A percentile compares a stretch with the other conserved stretches of the same genome.
These are phyloP conservation scores for Aspergillus sp. DNA, from an alignment of 2,329 filamentous ascomycete genomes.

Conservation along the genomic window DNA sequence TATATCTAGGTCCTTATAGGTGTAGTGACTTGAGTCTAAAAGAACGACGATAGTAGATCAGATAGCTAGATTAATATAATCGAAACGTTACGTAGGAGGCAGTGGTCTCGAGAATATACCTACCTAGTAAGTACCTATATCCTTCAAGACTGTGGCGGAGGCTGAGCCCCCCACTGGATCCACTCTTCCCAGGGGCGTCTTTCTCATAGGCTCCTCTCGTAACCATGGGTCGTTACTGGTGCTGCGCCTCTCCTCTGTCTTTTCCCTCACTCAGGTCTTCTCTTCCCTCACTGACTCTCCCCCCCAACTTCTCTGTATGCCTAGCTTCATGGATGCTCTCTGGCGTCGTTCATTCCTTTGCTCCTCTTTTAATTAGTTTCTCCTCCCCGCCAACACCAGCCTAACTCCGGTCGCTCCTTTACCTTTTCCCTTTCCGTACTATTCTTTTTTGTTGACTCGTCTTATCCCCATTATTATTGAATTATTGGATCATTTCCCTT, in stretches of 20 bases:
- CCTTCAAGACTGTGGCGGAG: conserved; percentile 12
- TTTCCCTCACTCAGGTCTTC: not conserved
- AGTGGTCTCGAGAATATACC: too few species aligned
- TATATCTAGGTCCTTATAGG: too few species aligned
- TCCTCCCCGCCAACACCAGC: not conserved
- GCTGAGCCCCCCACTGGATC: conserved; percentile 15
- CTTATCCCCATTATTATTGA: too few species aligned
- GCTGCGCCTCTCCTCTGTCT: conserved; percentile 13
- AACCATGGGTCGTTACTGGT: conserved; percentile 17
- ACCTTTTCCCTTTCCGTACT: not conserved
- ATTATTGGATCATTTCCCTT: conserved; percentile 7
- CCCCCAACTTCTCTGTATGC: not conserved
- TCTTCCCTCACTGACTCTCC: not conserved
- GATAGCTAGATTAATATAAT: too few species aligned
- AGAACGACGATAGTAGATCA: too few species aligned
- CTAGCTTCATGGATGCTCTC: not conserved
- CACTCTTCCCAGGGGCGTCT: conserved; percentile 4
- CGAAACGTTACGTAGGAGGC: too few species aligned
- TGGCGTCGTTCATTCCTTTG: conserved; percentile 21
- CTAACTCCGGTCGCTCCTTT: conserved; percentile 16
- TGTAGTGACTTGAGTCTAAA: too few species aligned
- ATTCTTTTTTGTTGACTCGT: conserved; percentile 5
- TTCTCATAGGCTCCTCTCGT: not conserved
- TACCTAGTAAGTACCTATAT: too few species aligned
- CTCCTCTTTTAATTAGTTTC: conserved; percentile 20